Evolutionary conservation across 202 grass and related monocot genomes (phyloP).

Genomic region (Saccharum hybrid): DNA sequence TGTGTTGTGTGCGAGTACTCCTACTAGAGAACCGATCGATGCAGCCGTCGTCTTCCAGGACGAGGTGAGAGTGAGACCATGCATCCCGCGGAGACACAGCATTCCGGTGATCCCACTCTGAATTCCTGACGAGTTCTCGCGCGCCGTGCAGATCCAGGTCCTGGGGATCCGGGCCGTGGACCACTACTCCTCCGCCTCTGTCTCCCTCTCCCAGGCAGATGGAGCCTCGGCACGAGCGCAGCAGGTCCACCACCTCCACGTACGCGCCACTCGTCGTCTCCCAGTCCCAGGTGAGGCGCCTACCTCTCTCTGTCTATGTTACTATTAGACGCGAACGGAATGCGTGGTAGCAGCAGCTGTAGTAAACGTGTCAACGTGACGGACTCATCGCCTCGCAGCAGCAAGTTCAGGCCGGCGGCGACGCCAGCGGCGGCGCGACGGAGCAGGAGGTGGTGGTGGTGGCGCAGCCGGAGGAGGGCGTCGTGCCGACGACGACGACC

Average conservation of each 20-base stretch:
- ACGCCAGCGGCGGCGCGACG: conserved; percentile 19
- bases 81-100: no score
- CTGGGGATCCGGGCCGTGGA: conserved; percentile 28
- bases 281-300: conserved; percentile 24
- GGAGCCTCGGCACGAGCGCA: conserved; percentile 46
- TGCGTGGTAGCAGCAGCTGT: background rate
- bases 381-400: background rate
- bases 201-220: background rate
- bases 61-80: conserved; percentile 36
- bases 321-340: no score
- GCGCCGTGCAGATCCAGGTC: conserved; percentile 52
- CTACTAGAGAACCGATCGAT: conserved; percentile 1
- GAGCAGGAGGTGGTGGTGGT: background rate
- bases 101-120: background rate
- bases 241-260: conserved; percentile 41
- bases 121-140: background rate
- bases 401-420: background rate
- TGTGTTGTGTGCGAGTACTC: background rate
- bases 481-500: background rate
- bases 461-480: conserved; percentile 32
- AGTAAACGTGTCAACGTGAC: background rate
- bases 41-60: conserved; percentile 40
- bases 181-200: background rate
- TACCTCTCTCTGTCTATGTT: background rate
- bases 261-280: background rate